Base-by-base conservation (phyloP, 2,329 filamentous ascomycete species). In the Tolypocladium paradoxum region DNA sequence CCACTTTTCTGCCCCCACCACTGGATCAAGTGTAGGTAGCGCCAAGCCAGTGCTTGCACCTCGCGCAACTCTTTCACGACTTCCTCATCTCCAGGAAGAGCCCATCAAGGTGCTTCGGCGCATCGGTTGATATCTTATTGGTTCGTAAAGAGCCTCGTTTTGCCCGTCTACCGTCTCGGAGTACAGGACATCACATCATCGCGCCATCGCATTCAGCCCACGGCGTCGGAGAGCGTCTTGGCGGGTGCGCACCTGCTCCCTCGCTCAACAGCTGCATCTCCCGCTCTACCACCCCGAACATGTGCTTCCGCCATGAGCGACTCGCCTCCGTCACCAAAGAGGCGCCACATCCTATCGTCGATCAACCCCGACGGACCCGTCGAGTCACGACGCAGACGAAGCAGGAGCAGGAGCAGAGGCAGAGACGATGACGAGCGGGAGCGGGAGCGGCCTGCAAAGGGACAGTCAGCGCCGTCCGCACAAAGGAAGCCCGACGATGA, bases 281-380 rank as follows among this genome's bases (percentile, higher is more conserved):
- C 16, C 34, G 16, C 34, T 6, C 14, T 36, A 2, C 6, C 4
- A 9, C 11, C 4, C 43, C 11, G 43, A 47, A 11, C 49, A 67
- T 65, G 59, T 54, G 52, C 49, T 54, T 53, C 50, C 61, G 57
- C 59, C 55, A 73, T 72, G 70, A 65, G 61, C 53, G 63, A 62
- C 55, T 54, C 56, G 43, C 56, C 58, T 14, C 54, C 66, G 49
- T 73, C 71, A 29, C 67, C 71, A 33, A 68, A 65, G 57, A 64
- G 76, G 62, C 72, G 74, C n/a, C 74, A 73, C 46, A 76, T 78
- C 22, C 66, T 78, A 20, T 73, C 73, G 7, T 78, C 75, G 7
- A 74, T 76, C 59, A 76, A 77, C 56, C 71, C 66, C 6, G 65
- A 67, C 5, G 51, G 53, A 9, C 52, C 56, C 20, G 16, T 34